Evolutionary conservation across 2,329 filamentous ascomycete species (phyloP).

Genomic region (Ophioceras dolichostomum): DNA sequence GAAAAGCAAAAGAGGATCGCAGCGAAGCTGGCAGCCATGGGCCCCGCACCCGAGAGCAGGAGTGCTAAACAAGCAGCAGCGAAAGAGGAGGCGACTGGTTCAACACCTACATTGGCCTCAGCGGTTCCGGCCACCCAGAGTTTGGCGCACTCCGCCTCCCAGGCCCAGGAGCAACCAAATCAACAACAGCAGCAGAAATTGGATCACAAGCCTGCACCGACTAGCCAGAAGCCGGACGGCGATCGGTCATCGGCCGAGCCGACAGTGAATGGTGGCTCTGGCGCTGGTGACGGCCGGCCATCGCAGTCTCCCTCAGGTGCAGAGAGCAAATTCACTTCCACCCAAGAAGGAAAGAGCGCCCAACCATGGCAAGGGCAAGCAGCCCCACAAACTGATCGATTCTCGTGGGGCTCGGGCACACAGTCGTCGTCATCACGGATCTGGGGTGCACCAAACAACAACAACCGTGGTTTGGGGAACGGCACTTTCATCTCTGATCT

Average conservation of each 20-base stretch:
- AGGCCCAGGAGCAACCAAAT: not conserved
- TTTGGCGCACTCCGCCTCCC: too few relatives aligned
- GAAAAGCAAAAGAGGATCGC: constrained; percentile 58
- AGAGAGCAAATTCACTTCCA: constrained; percentile 9
- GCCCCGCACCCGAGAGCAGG: constrained; percentile 49
- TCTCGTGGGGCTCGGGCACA: constrained; percentile 1
- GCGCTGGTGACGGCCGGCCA: not conserved
- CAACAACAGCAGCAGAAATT: not conserved
- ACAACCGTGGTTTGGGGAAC: constrained; percentile 61
- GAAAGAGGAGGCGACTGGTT: constrained; percentile 21
- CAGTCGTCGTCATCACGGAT: constrained; percentile 40
- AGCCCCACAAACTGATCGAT: constrained; percentile 15
- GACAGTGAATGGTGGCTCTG: not conserved
- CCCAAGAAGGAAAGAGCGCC: constrained; percentile 15
- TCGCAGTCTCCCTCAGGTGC: too few relatives aligned
- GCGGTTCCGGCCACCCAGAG: constrained; percentile 1
- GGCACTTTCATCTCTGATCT: constrained; percentile 61
- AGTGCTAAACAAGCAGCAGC: constrained; percentile 40
- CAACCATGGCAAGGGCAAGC: constrained; percentile 24
- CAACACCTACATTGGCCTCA: constrained; percentile 11
- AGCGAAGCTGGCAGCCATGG: constrained; percentile 59
- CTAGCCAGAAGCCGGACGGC: not conserved
- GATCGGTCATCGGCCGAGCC: not conserved
- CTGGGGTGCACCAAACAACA: constrained; percentile 63
- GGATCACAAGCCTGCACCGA: not conserved